A percentile compares a stretch with the other conserved stretches of the same genome.
These are phyloP conservation scores for Taphrina pruni DNA, from an alignment of 1,139 yeast genomes.

Conservation along the genomic window DNA sequence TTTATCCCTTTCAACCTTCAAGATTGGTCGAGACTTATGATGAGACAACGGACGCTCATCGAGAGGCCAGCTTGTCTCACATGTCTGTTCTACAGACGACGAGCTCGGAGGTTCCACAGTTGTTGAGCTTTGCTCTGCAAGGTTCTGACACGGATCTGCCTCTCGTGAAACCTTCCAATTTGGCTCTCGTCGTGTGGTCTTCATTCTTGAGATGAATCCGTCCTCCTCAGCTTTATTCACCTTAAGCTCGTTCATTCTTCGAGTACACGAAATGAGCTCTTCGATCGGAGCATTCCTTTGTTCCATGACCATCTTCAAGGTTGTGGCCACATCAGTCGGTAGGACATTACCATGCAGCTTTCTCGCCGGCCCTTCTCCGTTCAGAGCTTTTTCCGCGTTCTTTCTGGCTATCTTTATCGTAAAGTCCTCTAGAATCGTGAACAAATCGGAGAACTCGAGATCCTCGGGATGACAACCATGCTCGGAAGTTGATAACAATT, in stretches of 20 bases:
- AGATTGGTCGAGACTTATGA: not conserved
- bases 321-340: not conserved
- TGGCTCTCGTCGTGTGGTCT: slow-evolving; percentile 18
- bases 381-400: not conserved
- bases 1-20: not conserved
- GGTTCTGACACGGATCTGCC: not conserved
- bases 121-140: not conserved
- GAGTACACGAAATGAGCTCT: not conserved
- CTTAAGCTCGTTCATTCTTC: not conserved
- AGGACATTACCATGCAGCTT: not conserved
- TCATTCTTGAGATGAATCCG: slow-evolving; percentile 20
- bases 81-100: not conserved
- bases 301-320: slow-evolving; percentile 10
- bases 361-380: not conserved
- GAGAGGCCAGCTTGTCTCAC: not conserved
- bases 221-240: not conserved
- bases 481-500: not conserved
- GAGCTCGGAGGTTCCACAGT: not conserved
- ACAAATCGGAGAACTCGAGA: slow-evolving; percentile 6
- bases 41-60: not conserved
- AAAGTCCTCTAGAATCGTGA: not conserved
- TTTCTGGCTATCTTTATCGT: not conserved
- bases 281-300: slow-evolving; percentile 15
- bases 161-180: slow-evolving; percentile 4
- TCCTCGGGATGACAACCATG: not conserved